Evolutionary conservation across 768 basidiomycete genomes (phyloP), one percentile per base, ranked within the genome.

Genomic region (Boletus vinaceobasis): DNA sequence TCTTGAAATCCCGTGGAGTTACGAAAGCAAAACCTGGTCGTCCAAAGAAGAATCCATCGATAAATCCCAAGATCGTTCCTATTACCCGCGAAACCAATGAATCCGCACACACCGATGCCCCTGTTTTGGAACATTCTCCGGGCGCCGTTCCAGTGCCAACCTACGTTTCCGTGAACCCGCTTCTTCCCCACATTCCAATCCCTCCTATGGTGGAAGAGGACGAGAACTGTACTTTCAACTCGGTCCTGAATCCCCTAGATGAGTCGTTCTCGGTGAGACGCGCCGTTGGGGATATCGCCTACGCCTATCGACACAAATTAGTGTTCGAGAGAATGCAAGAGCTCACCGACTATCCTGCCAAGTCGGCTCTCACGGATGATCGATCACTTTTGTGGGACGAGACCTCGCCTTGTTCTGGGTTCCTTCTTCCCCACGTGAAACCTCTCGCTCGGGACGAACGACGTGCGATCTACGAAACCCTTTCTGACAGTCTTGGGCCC

Each of bases 401-500:
- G 33, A 45, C 48, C 1, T 66, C 58, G 13, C 60, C 65, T 7
- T 69, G 64, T 31, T 54, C 64, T 42, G 44, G 52, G 4, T 11
- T 61, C 11, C 57, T 58, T 29, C 53, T 69, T 27, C 56, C 59
- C 21, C 55, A 62, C 40, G 50, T 40, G 40, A 62, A 72, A 35
- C 60, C 73, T 21, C 70, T 83, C 43, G 73, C 75, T 14, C 56
- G 68, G 51, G 60, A 64, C n/a, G 80, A 84, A 63, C 79, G 83
- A 33, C 65, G 70, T 49, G 77, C 74, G 26, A 71, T 80, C 53
- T 86, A 86, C 59, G 72, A 77, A 46, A 67, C 79, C 27, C 69
- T 86, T 37, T 76, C 79, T 54, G 73, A 71, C 57, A 76, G 71
- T 42, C 74, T 86, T 47, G 78, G 77, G 14, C 74, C 75, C 53